phyloP scores from a whole-genome alignment of 2,329 filamentous ascomycete genomes.

The Diaporthe capsici region DNA sequence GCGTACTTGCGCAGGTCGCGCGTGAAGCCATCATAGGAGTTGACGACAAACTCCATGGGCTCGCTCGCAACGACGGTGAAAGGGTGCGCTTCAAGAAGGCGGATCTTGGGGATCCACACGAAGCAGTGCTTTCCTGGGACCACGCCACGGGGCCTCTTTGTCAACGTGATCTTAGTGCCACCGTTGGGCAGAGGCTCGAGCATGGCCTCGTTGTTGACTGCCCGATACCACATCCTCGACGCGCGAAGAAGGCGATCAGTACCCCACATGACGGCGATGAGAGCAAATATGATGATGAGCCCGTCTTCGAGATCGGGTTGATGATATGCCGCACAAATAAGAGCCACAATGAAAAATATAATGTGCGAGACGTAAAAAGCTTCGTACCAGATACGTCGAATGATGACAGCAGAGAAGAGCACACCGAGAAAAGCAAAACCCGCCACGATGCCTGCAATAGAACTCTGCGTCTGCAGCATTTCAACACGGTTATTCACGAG shows the following conservation, averaged over 20 bases:
- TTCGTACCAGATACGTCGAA: conserved; percentile 67
- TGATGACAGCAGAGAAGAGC: conserved; percentile 57
- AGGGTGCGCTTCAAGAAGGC: conserved; percentile 71
- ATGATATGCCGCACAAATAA: conserved; percentile 66
- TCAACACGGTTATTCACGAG: conserved; percentile 46
- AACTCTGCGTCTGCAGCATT: conserved; percentile 53
- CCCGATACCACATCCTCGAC: conserved; percentile 58
- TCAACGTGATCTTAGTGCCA: conserved; percentile 68
- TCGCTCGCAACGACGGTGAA: conserved; percentile 71
- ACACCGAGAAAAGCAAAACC: conserved; percentile 62
- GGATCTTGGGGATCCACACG: conserved; percentile 73
- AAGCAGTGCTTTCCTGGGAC: conserved; percentile 73
- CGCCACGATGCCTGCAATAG: conserved; percentile 65
- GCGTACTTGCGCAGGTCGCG: conserved; percentile 67
- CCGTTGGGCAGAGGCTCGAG: conserved; percentile 68
- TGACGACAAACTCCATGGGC: conserved; percentile 71
- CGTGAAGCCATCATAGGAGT: conserved; percentile 72
- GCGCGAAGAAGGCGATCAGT: conserved; percentile 65
- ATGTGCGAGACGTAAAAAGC: conserved; percentile 69
- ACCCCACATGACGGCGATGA: conserved; percentile 63
- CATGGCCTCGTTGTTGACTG: conserved; percentile 65
- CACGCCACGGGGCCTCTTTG: conserved; percentile 62
- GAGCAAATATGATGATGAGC: conserved; percentile 58
- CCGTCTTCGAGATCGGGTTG: conserved; percentile 61
- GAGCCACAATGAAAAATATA: conserved; percentile 60